Base-by-base conservation (phyloP, 2,329 filamentous ascomycete species). In the Penicillium sp. region DNA sequence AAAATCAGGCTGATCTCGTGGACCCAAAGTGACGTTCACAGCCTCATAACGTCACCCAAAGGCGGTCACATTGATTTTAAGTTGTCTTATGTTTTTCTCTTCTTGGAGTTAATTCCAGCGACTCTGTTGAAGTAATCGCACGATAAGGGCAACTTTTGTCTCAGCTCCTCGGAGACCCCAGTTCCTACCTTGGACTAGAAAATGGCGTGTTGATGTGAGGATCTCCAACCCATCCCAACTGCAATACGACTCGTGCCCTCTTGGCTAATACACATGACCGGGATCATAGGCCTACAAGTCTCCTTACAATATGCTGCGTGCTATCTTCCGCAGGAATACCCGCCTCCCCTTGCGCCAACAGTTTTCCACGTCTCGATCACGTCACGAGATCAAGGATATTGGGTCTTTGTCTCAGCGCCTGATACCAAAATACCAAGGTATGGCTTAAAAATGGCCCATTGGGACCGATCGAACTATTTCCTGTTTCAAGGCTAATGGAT, bases 381-480 rank as follows among this genome's bases (percentile, higher is more conserved):
- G 70, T 61, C 63, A 62, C 47, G 75, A 80, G 61, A 74, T 81
- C 40, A 70, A 74, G 58, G 72, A 77, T 58, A 66, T 81, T 34
- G 67, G 69, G 44, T 71, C 69, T 40, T 69, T 81, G 38, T 70
- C 76, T 7, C 66, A 69, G 53, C 81, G 86, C 50, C 77, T 86
- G 40, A 72, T 81, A n/a, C 86, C 87, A 9, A 78, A 76, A 60
- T 89, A 88, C 71, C 79, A 84, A 73, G 81, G 86, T 75, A 83
- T 76, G 60, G 74, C 60, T 46, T 61, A 26, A 39, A 49, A 47
- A 34, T 49, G 39, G 29, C 42, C 26, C 34, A 19, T 49, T 43
- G 29, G 23, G 29, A 16, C 18, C 4, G n/a, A 18, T 27, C 34
- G 32, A 11, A 6, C 23, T 16, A 27, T 44, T 16, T 23, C 26